Percentiles rank a stretch among this genome's conserved stretches.
phyloP scores from a whole-genome alignment of 1,284 basidiomycete species.

The Apiotrichum mycotoxinovorans region DNA sequence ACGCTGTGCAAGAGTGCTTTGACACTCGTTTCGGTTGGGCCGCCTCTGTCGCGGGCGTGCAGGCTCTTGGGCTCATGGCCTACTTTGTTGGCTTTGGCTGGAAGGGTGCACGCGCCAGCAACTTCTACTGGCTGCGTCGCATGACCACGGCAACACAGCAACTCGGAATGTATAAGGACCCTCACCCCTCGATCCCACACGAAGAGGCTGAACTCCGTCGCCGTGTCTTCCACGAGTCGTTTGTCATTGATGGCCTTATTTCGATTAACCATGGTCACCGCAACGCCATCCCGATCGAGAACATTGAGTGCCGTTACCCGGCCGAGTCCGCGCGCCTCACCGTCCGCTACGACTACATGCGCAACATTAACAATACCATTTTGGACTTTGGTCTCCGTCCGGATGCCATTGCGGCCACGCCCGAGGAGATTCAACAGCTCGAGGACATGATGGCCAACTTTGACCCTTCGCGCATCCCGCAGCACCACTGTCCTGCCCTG shows the following conservation, averaged over 20 bases:
- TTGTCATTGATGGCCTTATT: constrained; percentile 37
- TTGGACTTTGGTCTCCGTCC: constrained; percentile 41
- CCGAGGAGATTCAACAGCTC: constrained; percentile 28
- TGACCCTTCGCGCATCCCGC: constrained; percentile 23
- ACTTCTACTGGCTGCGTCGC: constrained; percentile 42
- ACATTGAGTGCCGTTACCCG: constrained; percentile 38
- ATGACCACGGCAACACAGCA: constrained; percentile 41
- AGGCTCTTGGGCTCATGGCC: constrained; percentile 37
- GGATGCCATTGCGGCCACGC: constrained; percentile 28
- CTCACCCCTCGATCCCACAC: constrained; percentile 35
- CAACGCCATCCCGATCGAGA: constrained; percentile 35
- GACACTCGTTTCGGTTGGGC: constrained; percentile 45
- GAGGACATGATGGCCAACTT: constrained; percentile 27
- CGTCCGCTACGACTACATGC: constrained; percentile 40
- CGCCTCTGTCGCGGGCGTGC: constrained; percentile 40
- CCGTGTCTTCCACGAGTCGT: constrained; percentile 41
- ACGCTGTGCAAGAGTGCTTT: constrained; percentile 41
- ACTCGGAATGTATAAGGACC: constrained; percentile 43
- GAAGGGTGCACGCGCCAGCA: constrained; percentile 37
- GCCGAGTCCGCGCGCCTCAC: constrained; percentile 14
- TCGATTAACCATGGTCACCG: constrained; percentile 43
- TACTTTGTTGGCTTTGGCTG: constrained; percentile 44
- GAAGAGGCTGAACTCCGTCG: constrained; percentile 40
- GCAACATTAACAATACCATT: constrained; percentile 28
- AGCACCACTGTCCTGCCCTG: constrained; percentile 33